Conservation (phyloP, 1,284 basidiomycete genomes). For the Lignosus rhinocerotis region DNA sequence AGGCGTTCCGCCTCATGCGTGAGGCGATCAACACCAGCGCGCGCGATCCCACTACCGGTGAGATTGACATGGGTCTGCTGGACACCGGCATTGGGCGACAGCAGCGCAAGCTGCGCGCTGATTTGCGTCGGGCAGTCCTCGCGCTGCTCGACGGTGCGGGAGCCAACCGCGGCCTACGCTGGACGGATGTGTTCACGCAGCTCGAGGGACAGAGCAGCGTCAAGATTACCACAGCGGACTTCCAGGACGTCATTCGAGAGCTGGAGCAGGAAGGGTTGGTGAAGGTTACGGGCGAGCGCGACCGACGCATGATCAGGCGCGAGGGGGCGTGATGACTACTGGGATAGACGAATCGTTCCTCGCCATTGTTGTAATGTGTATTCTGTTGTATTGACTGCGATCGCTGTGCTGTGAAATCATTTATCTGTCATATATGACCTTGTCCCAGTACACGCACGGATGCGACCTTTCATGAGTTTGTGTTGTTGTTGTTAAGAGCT, state of each 20-base stretch:
- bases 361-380: no score
- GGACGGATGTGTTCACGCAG: conserved; percentile 75
- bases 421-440: no score
- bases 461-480: no score
- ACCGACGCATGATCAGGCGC: conserved; percentile 75
- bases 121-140: conserved; percentile 81
- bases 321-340: conserved; percentile 31
- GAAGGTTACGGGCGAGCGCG: conserved; percentile 85
- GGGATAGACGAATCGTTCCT: no score
- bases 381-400: no score
- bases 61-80: conserved; percentile 95
- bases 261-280: conserved; percentile 83
- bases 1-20: conserved; percentile 91
- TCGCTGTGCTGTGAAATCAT: no score
- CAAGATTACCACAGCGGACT: conserved; percentile 75
- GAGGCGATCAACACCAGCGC: conserved; percentile 94
- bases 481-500: no score
- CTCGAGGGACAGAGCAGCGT: conserved; percentile 82
- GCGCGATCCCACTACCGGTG: conserved; percentile 93
- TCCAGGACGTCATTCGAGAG: conserved; percentile 77
- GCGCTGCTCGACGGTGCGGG: conserved; percentile 62
- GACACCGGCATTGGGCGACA: conserved; percentile 91
- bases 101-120: conserved; percentile 80
- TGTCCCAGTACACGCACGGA: no score
- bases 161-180: conserved; percentile 68